A percentile compares a stretch with the other conserved stretches of the same genome.
Conservation (phyloP, 2,329 filamentous ascomycete species). For the Plenodomus tracheiphilus region DNA sequence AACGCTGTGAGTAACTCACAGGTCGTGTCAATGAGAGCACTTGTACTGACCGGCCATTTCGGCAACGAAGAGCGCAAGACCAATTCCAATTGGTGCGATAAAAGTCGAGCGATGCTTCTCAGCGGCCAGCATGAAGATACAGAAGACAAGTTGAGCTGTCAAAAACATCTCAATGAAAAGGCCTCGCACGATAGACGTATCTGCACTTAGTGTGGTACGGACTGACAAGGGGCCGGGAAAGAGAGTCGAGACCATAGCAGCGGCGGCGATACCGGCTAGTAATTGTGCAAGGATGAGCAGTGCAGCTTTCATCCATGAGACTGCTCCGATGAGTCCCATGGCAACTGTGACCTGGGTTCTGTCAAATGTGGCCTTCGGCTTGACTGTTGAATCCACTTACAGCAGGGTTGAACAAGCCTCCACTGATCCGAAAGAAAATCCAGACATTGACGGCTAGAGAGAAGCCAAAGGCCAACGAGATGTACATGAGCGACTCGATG, state of each 20-base stretch:
- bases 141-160: conserved; percentile 54
- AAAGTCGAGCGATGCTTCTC: conserved; percentile 48
- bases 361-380: no score
- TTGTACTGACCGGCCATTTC: conserved; percentile 46
- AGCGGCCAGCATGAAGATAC: conserved; percentile 52
- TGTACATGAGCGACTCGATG: conserved; percentile 37
- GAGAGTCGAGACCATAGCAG: conserved; percentile 49
- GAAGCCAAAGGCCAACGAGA: conserved; percentile 43
- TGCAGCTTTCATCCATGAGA: conserved; percentile 49
- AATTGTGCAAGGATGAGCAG: conserved; percentile 52
- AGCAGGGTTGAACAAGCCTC: conserved; percentile 46
- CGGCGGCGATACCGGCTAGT: conserved; percentile 50
- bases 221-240: conserved; percentile 53
- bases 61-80: conserved; percentile 51
- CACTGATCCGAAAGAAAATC: conserved; percentile 47
- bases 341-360: conserved; percentile 50
- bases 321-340: conserved; percentile 52
- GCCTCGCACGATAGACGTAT: conserved; percentile 50
- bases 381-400: no score
- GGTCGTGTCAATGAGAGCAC: no score
- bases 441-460: conserved; percentile 46
- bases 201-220: conserved; percentile 47
- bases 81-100: conserved; percentile 48
- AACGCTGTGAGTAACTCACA: conserved; percentile 9
- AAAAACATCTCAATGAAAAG: conserved; percentile 57